These are phyloP conservation scores for Toxicodendron radicans DNA, from an alignment of 345 rosid species.

Conservation along the genomic window DNA sequence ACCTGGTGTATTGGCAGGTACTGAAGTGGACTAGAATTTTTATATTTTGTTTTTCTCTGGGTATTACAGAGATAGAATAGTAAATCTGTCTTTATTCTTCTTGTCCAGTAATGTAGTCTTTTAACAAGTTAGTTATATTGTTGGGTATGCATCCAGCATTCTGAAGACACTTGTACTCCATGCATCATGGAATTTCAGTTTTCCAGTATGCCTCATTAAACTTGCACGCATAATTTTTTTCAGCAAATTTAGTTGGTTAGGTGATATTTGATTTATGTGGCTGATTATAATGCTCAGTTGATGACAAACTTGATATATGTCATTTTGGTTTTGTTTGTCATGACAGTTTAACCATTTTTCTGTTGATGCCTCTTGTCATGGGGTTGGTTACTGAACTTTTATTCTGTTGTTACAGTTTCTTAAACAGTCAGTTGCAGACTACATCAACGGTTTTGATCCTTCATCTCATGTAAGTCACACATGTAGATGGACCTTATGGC, in stretches of 20 bases:
- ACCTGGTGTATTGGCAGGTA: not conserved
- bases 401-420: conserved; percentile 56
- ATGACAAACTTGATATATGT: not conserved
- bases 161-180: not conserved
- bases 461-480: conserved; percentile 66
- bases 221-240: not conserved
- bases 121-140: not conserved
- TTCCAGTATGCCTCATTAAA: not conserved
- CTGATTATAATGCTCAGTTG: conserved; percentile 3
- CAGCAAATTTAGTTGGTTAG: not conserved
- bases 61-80: not conserved
- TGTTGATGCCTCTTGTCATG: conserved; percentile 12
- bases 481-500: not conserved
- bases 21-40: no score
- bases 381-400: conserved; percentile 18
- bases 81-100: not conserved
- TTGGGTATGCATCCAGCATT: not conserved
- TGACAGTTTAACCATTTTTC: conserved; percentile 6
- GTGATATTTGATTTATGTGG: not conserved
- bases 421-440: conserved; percentile 68
- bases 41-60: no score
- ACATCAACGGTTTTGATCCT: conserved; percentile 70
- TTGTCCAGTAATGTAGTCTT: not conserved
- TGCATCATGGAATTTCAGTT: not conserved
- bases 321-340: conserved; percentile 9